Base-by-base conservation (phyloP, 1,139 yeast species). In the Candida sanyaensis region DNA sequence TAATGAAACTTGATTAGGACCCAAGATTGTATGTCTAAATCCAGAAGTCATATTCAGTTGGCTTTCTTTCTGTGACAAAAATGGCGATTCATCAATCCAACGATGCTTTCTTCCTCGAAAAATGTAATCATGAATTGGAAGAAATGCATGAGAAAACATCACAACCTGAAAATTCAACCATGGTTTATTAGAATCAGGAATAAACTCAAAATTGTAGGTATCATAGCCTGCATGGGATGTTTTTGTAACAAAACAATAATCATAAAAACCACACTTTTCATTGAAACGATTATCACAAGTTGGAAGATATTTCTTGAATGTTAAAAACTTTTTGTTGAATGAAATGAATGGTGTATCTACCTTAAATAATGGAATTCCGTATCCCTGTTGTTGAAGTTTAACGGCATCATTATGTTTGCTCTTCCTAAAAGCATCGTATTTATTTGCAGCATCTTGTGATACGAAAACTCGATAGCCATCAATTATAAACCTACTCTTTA, bases 71-170 rank as follows among this genome's bases (percentile, higher is more conserved):
- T 1, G 27, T 4, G 38, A 44, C 2, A 27, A 32, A 8, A 31
- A 8, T 12, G 11, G 9, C 2, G 50, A 45, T 37, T 52, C 57
- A 33, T 51, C 50, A 11, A 54, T 40, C 56, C 56, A 54, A 24
- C 57, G 31, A 37, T 45, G 48, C 26, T 34, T 45, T 21, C 47
- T 38, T 2, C 51, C 55, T 6, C 50, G 40, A 24, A 49, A 54
- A 11, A 50, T 32, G 30, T 54, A 52, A 41, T 54, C 57, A 42
- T 42, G 33, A 9, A 52, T 50, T 1, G 57, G 56, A 29, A 52
- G 42, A 2, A 39, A 36, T 1, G 49, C 33, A 41, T 52, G 56
- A n/a, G 50, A 36, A 43, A 52, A 54, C 50, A 54, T 41, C 1
- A 44, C 44, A 12, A 54, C 30, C 37, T 37, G 38, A 33, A 54